phyloP scores from a whole-genome alignment of 495 filamentous ascomycete genomes.

The Ramalina intermedia region DNA sequence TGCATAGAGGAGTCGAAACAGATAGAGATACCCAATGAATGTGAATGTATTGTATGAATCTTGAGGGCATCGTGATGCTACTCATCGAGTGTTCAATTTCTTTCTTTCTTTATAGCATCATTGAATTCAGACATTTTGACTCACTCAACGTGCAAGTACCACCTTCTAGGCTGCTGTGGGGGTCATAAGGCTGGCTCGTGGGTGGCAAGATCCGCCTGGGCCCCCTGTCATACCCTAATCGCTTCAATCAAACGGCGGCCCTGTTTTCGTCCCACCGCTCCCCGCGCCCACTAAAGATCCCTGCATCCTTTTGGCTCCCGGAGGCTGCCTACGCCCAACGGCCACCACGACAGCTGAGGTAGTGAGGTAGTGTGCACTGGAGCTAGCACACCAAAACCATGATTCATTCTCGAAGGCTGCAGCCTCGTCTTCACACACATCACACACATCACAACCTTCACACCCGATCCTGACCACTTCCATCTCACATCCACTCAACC shows the following conservation, averaged over 20 bases:
- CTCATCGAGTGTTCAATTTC: no score
- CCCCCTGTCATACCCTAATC: not conserved
- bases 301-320: not conserved
- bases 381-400: not conserved
- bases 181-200: not conserved
- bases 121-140: no score
- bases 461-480: not conserved
- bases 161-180: not conserved
- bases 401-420: constrained; percentile 3
- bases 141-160: not conserved
- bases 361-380: no score
- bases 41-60: not conserved
- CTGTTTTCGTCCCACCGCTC: not conserved
- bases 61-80: no score
- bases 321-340: not conserved
- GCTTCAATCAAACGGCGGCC: not conserved
- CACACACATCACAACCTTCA: not conserved
- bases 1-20: no score
- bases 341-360: no score
- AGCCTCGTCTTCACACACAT: constrained; percentile 1
- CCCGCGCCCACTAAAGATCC: constrained; percentile 1
- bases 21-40: not conserved
- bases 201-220: not conserved
- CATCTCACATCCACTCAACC: not conserved
- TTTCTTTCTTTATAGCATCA: no score